A percentile compares a stretch with the other conserved stretches of the same genome.
These are phyloP conservation scores for Hanseniaspora jakobsenii DNA, from an alignment of 805 yeast genomes.

Conservation along the genomic window DNA sequence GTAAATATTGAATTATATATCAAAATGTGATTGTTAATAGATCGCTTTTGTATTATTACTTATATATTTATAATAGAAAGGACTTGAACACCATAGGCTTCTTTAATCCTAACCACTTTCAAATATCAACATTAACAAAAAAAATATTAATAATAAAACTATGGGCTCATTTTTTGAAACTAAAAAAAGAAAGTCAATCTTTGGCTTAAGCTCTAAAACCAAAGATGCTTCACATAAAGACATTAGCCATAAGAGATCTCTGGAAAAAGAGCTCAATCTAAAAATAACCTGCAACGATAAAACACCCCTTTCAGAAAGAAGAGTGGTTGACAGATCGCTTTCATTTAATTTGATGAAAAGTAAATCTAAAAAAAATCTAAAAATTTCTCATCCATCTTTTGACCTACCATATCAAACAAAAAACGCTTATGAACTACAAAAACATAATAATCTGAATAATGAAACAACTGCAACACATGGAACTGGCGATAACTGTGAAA, in stretches of 20 bases:
- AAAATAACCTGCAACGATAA: background rate
- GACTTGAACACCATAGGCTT: too few relatives aligned
- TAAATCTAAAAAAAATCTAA: conserved; percentile 1
- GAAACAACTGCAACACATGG: background rate
- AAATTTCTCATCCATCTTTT: background rate
- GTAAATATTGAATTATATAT: too few relatives aligned
- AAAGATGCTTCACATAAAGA: background rate
- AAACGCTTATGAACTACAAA: background rate
- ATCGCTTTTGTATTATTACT: too few relatives aligned
- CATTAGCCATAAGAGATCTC: background rate
- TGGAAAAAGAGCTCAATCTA: background rate
- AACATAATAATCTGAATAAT: background rate
- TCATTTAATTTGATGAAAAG: background rate
- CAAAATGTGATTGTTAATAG: too few relatives aligned
- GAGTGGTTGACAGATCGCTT: background rate
- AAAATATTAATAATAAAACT: background rate
- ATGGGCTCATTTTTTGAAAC: background rate
- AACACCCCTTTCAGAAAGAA: background rate
- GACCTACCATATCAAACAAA: background rate
- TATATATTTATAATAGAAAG: too few relatives aligned
- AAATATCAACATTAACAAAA: too few relatives aligned
- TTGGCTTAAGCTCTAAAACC: background rate
- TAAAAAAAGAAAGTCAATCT: background rate
- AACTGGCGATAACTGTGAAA: background rate
- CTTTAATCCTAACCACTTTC: too few relatives aligned